Conservation (phyloP, 2,329 filamentous ascomycete species). For the Monosporascus ibericus region DNA sequence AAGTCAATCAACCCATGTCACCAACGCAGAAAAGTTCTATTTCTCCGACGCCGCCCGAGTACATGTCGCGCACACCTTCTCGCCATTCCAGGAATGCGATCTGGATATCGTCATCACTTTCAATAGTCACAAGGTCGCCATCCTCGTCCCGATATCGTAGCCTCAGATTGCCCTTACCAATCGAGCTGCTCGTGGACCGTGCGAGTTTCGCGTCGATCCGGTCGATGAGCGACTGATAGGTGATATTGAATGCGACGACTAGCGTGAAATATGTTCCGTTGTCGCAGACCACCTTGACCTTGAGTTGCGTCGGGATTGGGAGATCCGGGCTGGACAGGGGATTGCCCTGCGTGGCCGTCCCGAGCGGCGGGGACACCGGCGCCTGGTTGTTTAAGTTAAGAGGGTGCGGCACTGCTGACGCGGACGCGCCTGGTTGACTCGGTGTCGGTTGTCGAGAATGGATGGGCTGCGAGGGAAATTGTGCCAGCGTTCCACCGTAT, state of each 20-base stretch:
- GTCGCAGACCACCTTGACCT: conserved; percentile 91
- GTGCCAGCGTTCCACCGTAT: conserved; percentile 46
- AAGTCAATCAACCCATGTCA: conserved; percentile 21
- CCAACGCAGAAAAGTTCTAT: conserved; percentile 79
- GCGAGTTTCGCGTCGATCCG: conserved; percentile 93
- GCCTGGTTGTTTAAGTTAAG: conserved; percentile 33
- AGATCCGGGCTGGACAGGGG: conserved; percentile 41
- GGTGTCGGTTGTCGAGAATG: conserved; percentile 42
- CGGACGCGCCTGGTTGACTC: conserved; percentile 29
- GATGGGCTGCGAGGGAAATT: conserved; percentile 51
- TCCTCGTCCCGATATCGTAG: conserved; percentile 90
- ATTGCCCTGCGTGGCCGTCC: conserved; percentile 27
- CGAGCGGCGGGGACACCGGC: conserved; percentile 42
- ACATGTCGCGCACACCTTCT: conserved; percentile 54
- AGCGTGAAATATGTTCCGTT: conserved; percentile 82
- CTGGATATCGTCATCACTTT: conserved; percentile 93
- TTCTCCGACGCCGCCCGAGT: conserved; percentile 71
- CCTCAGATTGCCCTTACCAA: conserved; percentile 75
- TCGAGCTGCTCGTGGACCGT: conserved; percentile 76
- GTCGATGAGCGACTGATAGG: conserved; percentile 87
- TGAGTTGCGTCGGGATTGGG: conserved; percentile 67
- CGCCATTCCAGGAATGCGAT: conserved; percentile 94
- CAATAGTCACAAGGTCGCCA: conserved; percentile 86
- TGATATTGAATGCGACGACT: conserved; percentile 94
- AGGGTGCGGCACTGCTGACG: conserved; percentile 27